Conservation (phyloP, 768 basidiomycete species). For the Polyporus arcularius region DNA sequence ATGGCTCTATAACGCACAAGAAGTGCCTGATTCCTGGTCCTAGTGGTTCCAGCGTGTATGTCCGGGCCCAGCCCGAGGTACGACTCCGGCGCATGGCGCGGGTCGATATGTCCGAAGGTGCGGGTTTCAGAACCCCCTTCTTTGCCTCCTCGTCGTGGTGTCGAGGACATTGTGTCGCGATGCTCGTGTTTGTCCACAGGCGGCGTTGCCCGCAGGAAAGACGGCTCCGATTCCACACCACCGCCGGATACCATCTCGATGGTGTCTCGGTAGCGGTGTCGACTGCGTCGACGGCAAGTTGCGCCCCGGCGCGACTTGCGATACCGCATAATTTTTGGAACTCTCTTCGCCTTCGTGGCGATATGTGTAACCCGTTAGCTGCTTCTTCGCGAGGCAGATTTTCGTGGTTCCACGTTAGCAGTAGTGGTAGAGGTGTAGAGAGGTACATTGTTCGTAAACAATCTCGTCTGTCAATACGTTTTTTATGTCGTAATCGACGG, state of each 20-base stretch:
- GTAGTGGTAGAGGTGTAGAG: no score
- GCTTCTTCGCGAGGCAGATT: slow-evolving; percentile 13
- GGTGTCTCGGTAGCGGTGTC: neutral
- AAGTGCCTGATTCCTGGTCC: neutral
- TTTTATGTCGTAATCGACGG: neutral
- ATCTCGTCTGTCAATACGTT: neutral
- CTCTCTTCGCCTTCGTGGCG: slow-evolving; percentile 36
- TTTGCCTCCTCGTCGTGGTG: neutral
- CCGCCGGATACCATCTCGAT: neutral
- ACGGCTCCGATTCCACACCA: neutral
- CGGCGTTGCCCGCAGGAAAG: neutral
- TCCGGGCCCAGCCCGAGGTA: neutral
- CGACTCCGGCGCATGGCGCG: neutral
- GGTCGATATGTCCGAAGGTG: neutral
- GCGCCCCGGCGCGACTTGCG: neutral
- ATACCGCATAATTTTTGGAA: slow-evolving; percentile 37
- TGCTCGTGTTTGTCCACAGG: neutral
- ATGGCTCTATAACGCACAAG: neutral
- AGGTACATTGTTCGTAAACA: no score
- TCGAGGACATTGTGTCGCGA: neutral
- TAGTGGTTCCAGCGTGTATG: neutral
- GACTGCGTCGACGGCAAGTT: neutral
- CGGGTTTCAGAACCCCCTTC: neutral
- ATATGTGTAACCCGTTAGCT: slow-evolving; percentile 16
- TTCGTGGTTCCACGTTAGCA: neutral